Percentiles rank a stretch among this genome's conserved stretches.
Conservation (phyloP, 805 yeast genomes). For the Metschnikowia kunwiensis region DNA sequence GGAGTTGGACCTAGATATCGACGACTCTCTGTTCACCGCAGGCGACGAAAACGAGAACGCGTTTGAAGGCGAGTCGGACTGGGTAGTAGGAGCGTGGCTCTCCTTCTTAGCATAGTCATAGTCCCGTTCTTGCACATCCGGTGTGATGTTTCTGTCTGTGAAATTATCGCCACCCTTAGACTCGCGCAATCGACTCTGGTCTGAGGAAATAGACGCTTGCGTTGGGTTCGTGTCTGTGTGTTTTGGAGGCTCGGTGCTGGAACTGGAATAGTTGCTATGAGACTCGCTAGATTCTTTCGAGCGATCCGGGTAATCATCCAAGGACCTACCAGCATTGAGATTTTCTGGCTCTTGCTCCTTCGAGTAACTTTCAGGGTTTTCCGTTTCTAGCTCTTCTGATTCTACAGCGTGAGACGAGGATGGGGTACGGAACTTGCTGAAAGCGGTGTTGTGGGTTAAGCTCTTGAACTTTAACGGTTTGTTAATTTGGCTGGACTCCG, state of each 20-base stretch:
- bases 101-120: neutral
- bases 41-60: neutral
- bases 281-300: conserved; percentile 2
- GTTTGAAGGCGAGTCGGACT: neutral
- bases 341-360: neutral
- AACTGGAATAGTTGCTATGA: conserved; percentile 6
- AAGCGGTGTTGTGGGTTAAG: conserved; percentile 36
- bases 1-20: conserved; percentile 18
- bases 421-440: conserved; percentile 29
- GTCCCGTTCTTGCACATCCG: neutral
- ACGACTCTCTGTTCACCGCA: conserved; percentile 2
- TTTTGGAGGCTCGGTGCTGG: conserved; percentile 5
- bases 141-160: no score
- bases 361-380: neutral
- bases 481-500: neutral
- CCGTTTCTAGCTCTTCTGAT: no score
- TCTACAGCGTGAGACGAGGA: no score
- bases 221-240: conserved; percentile 1
- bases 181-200: neutral
- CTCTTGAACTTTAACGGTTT: conserved; percentile 15
- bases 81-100: neutral
- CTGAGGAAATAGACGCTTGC: conserved; percentile 2
- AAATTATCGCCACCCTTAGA: no score
- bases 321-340: neutral
- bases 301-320: neutral